Evolutionary conservation across 2,329 filamentous ascomycete species (phyloP).

Genomic region (Ophiostoma himal-ulmi): DNA sequence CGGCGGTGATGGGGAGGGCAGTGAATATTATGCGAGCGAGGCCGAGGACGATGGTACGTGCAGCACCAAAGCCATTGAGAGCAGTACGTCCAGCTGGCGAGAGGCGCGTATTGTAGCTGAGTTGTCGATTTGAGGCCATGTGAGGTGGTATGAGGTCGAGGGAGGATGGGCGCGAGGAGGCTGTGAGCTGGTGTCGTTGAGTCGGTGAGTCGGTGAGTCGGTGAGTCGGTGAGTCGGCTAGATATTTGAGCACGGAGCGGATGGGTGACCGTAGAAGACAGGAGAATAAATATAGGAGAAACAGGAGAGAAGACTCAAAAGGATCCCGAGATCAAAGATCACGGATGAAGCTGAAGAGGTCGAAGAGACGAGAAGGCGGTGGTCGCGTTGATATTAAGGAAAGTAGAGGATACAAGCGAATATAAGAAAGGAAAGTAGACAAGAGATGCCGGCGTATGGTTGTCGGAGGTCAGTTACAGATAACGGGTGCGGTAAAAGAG

Average conservation of each 20-base stretch:
- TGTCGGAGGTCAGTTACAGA: neutral
- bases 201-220: too few species aligned
- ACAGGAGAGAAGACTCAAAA: neutral
- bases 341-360: neutral
- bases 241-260: neutral
- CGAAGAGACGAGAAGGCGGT: neutral
- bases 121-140: constrained; percentile 21
- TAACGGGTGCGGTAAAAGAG: neutral
- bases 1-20: constrained; percentile 38
- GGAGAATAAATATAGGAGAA: neutral
- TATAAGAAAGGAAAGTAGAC: constrained; percentile 1
- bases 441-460: neutral
- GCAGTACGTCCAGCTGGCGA: neutral
- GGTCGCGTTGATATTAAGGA: neutral
- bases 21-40: constrained; percentile 47
- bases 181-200: neutral
- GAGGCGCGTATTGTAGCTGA: constrained; percentile 14
- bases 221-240: neutral
- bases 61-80: constrained; percentile 32
- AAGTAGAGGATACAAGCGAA: neutral
- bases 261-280: neutral
- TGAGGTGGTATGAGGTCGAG: neutral
- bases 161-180: neutral
- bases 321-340: neutral
- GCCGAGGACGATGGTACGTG: constrained; percentile 47